Evolutionary conservation across 495 filamentous ascomycete genomes (phyloP).

Genomic region (Penicillium macrosclerotiorum): DNA sequence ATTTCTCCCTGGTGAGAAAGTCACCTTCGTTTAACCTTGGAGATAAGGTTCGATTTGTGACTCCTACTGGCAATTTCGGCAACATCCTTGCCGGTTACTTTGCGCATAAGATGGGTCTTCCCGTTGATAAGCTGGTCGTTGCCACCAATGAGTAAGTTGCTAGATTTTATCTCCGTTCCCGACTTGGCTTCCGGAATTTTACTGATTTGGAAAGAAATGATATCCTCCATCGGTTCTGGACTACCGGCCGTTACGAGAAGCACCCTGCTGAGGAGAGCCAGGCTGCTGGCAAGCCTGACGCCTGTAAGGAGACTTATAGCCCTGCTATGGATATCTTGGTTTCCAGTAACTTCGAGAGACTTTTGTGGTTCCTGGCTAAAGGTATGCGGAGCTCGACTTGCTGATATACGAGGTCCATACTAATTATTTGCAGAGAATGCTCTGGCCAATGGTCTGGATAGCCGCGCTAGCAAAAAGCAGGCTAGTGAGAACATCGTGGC

Average conservation of each 20-base stretch:
- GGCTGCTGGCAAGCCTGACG: slow-evolving; percentile 7
- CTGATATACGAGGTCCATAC: slow-evolving; percentile 43
- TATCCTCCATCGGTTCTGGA: slow-evolving; percentile 78
- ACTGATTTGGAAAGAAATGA: no score
- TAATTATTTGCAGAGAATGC: slow-evolving; percentile 31
- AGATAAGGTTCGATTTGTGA: slow-evolving; percentile 71
- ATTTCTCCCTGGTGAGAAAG: slow-evolving; percentile 72
- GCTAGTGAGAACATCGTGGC: slow-evolving; percentile 56
- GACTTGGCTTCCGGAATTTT: no score
- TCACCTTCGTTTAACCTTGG: slow-evolving; percentile 47
- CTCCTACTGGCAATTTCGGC: slow-evolving; percentile 95
- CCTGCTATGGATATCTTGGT: slow-evolving; percentile 98
- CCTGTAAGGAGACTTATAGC: slow-evolving; percentile 71
- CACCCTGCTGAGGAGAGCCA: slow-evolving; percentile 30
- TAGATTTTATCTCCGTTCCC: slow-evolving; percentile 73
- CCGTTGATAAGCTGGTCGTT: slow-evolving; percentile 76
- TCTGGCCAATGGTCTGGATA: no score
- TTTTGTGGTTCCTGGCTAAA: slow-evolving; percentile 95
- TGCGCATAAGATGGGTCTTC: slow-evolving; percentile 86
- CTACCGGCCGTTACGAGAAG: slow-evolving; percentile 76
- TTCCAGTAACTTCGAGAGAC: slow-evolving; percentile 90
- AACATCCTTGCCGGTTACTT: slow-evolving; percentile 93
- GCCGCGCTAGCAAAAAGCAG: no score
- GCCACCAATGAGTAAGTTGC: slow-evolving; percentile 71
- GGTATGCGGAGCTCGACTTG: no score